phyloP scores from a whole-genome alignment of 768 basidiomycete species.

The Lentinula raphanica region DNA sequence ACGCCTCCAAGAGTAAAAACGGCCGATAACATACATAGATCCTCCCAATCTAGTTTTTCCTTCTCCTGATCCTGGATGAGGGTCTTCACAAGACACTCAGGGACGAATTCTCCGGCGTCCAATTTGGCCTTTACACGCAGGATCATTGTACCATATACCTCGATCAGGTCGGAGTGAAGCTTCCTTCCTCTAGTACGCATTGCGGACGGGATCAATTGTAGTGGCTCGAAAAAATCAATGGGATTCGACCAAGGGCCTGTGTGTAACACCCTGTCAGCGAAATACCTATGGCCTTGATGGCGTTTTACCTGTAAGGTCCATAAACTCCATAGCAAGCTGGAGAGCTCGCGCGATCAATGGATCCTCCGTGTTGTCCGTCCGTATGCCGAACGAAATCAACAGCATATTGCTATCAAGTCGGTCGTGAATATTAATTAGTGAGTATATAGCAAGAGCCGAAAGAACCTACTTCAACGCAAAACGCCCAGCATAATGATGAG shows the following conservation, averaged over 20 bases:
- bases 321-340: conserved; percentile 20
- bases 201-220: conserved; percentile 17
- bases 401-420: conserved; percentile 21
- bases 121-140: conserved; percentile 21
- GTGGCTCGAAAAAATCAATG: conserved; percentile 19
- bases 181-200: conserved; percentile 14
- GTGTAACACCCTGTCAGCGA: background rate
- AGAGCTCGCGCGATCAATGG: conserved; percentile 18
- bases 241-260: conserved; percentile 19
- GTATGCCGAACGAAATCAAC: conserved; percentile 17
- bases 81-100: conserved; percentile 29
- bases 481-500: conserved; percentile 15
- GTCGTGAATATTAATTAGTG: background rate
- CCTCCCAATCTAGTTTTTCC: conserved; percentile 26
- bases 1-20: conserved; percentile 31
- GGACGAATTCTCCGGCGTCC: conserved; percentile 25
- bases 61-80: conserved; percentile 22
- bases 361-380: conserved; percentile 14
- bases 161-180: conserved; percentile 20
- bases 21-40: conserved; percentile 27
- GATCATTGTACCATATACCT: conserved; percentile 28
- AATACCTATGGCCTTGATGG: background rate
- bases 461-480: conserved; percentile 19
- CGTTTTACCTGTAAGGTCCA: conserved; percentile 19
- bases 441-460: background rate